phyloP scores from a whole-genome alignment of 345 rosid genomes.

The Eucalyptus sideroxylon region DNA sequence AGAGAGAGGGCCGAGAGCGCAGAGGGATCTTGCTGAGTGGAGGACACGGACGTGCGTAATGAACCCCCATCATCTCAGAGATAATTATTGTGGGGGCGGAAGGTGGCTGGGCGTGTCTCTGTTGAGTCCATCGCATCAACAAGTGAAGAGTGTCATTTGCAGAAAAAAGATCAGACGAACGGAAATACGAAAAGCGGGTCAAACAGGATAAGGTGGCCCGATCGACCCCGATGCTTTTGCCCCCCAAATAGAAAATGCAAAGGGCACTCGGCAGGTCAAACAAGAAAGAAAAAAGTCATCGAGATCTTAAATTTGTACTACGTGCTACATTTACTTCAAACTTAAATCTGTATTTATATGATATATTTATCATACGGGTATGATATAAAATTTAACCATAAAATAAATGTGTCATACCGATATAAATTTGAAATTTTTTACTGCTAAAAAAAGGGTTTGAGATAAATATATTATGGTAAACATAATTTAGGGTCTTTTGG shows the following conservation, averaged over 20 bases:
- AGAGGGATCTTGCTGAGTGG: neutral
- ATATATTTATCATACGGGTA: too few species aligned
- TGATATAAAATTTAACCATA: too few species aligned
- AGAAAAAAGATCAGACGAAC: neutral
- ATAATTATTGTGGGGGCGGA: neutral
- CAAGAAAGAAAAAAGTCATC: neutral
- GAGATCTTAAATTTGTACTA: rapidly evolving
- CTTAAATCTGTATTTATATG: too few species aligned
- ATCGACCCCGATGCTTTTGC: neutral
- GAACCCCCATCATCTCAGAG: neutral
- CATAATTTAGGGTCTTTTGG: too few species aligned
- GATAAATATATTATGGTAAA: too few species aligned
- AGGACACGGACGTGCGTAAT: neutral
- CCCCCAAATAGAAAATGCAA: neutral
- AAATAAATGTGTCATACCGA: too few species aligned
- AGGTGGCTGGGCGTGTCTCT: neutral
- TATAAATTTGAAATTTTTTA: too few species aligned
- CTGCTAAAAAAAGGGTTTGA: neutral
- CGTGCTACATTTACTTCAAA: rapidly evolving
- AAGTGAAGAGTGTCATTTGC: neutral
- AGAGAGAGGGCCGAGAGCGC: neutral
- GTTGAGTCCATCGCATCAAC: neutral
- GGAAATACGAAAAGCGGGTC: neutral
- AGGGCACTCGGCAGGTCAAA: neutral
- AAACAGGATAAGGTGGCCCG: neutral